These are phyloP conservation scores for Crithidia bombi DNA, from an alignment of 208 protist genomes.

Conservation along the genomic window DNA sequence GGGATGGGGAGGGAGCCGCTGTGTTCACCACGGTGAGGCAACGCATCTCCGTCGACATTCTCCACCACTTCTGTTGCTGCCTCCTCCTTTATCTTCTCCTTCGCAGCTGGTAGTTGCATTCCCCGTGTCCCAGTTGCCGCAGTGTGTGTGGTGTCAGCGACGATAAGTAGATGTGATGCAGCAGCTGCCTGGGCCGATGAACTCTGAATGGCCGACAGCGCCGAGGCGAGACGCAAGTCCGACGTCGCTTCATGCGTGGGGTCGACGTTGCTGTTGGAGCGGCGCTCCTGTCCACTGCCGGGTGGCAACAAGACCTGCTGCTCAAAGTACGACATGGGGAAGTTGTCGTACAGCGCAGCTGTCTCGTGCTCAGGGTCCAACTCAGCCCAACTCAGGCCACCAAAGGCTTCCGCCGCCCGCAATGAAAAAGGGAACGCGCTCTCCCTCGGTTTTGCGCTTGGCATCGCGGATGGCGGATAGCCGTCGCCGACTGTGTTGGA, in stretches of 20 bases:
- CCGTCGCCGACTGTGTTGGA: neutral
- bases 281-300: slow-evolving; percentile 44
- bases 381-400: neutral
- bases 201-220: neutral
- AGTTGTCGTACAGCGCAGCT: slow-evolving; percentile 2
- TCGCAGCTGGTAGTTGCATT: neutral
- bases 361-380: neutral
- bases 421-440: slow-evolving; percentile 12
- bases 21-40: neutral
- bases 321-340: slow-evolving; percentile 39
- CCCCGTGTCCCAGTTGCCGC: neutral
- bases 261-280: neutral
- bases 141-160: neutral
- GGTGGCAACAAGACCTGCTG: slow-evolving; percentile 57
- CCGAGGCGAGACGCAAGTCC: neutral
- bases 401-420: neutral
- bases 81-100: neutral
- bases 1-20: neutral
- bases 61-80: neutral
- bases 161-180: neutral
- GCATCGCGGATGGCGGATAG: neutral
- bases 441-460: neutral
- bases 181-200: slow-evolving; percentile 1
- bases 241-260: neutral
- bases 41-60: neutral